These are phyloP conservation scores for Arthrobotrys entomopaga DNA, from an alignment of 2,329 filamentous ascomycete species.

Conservation along the genomic window DNA sequence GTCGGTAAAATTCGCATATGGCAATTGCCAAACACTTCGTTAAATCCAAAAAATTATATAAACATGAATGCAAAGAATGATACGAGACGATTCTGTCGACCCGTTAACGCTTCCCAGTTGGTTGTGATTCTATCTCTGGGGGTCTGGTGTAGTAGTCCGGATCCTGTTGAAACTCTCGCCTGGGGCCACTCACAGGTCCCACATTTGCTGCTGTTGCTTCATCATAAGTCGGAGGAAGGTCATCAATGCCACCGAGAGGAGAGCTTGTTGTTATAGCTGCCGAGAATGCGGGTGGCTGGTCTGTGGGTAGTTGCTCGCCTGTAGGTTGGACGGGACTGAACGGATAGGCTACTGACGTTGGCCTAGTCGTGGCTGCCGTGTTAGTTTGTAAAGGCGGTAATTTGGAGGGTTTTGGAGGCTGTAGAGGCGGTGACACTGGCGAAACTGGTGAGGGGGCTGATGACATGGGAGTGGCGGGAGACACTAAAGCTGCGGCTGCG, in stretches of 20 bases:
- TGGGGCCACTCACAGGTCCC: conserved; percentile 58
- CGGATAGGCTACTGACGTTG: conserved; percentile 34
- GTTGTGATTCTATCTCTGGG: conserved; percentile 42
- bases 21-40: too few relatives aligned
- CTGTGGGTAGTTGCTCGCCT: conserved; percentile 28
- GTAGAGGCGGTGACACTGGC: conserved; percentile 4
- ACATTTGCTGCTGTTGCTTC: conserved; percentile 58
- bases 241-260: conserved; percentile 31
- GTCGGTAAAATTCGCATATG: background rate
- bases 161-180: conserved; percentile 54
- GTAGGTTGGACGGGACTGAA: conserved; percentile 49
- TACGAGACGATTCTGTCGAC: background rate
- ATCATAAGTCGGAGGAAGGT: conserved; percentile 58
- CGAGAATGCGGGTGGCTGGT: conserved; percentile 9
- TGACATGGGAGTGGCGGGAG: background rate
- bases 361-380: conserved; percentile 11
- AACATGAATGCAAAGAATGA: conserved; percentile 17
- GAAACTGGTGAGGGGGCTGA: conserved; percentile 15
- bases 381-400: conserved; percentile 45
- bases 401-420: conserved; percentile 17
- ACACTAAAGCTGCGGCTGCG: conserved; percentile 14
- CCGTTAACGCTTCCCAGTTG: conserved; percentile 39
- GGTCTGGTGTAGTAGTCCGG: conserved; percentile 50
- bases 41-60: conserved; percentile 7
- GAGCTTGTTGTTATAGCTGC: conserved; percentile 23